Conservation (phyloP, 177 flowering plant genomes). For the Telopea speciosissima region DNA sequence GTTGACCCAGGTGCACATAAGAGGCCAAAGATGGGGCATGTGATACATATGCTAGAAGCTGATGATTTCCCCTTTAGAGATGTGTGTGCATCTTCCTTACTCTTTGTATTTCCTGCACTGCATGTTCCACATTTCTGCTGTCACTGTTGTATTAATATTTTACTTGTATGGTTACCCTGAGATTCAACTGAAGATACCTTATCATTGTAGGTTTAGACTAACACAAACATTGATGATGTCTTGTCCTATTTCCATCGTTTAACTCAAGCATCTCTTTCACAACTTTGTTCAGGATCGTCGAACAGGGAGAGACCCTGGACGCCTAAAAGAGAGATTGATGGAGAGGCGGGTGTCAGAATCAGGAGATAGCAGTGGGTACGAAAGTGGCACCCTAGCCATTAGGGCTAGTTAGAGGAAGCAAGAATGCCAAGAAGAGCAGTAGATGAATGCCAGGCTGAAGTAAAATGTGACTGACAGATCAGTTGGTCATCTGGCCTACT, state of each 20-base stretch:
- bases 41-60: conserved; percentile 76
- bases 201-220: neutral
- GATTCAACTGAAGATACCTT: too few relatives aligned
- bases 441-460: conserved; percentile 7
- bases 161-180: neutral
- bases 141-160: neutral
- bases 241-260: neutral
- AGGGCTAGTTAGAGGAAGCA: conserved; percentile 32
- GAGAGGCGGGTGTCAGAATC: conserved; percentile 44
- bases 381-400: conserved; percentile 45
- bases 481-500: neutral
- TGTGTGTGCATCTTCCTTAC: conserved; percentile 25
- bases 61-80: conserved; percentile 66
- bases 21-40: conserved; percentile 81
- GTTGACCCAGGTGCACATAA: conserved; percentile 69
- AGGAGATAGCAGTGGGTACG: conserved; percentile 63
- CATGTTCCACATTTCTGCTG: neutral
- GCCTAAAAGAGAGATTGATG: conserved; percentile 21
- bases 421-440: conserved; percentile 26
- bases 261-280: neutral
- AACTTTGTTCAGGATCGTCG: conserved; percentile 41
- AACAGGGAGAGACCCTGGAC: conserved; percentile 34
- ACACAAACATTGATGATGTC: neutral
- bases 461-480: neutral
- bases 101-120: neutral